Base-by-base conservation (phyloP, 495 filamentous ascomycete genomes). In the Talaromyces adpressus region DNA sequence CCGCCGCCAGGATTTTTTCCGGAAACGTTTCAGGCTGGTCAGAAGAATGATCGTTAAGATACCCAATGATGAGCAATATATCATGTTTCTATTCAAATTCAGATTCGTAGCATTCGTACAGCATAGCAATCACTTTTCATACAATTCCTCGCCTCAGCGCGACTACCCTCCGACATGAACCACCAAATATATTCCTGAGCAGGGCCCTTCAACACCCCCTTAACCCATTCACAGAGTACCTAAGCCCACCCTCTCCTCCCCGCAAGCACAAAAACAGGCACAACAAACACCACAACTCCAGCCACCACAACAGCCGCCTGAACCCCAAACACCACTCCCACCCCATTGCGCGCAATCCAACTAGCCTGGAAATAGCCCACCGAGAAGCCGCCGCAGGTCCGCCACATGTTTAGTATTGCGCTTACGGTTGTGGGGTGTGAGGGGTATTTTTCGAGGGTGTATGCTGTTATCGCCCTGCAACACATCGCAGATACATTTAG, bases 1-100 rank as follows among this genome's bases (percentile, higher is more conserved):
- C 78, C 78, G 8, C 78, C 78, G 0, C 78, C 77, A 0, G 76
- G 78, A 0, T 81, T 80, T 58, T 80, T 81, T 61, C 77, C 78
- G 1, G 77, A 79, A 60, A 79, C 74, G 0, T 81, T 81, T 56
- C 74, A 74, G 47, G 74, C 74, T 11, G 66, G 63, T 2, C 56
- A 66, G 2, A 73, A 73, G 60, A 62, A 62, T 39, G 41, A 62
- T 52, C 47, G 22, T 29, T 32, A 62, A 53, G 52, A 27, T 25
- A 56, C 22, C 22, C 27, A 56, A 22, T 29, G 11, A 56, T 53
- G n/a, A 27, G 52, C 52, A 56, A 47, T 18, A 41, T 14, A 7
- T n/a, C 27, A 4, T 29, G 23, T 16, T 14, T 29, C 22, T 58
- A 58, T 58, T 18, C 5, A 0, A 34, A n/a, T n/a, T 18, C 16